Conservation (phyloP, 2,329 filamentous ascomycete genomes). For the Paraconiothyrium brasiliense region DNA sequence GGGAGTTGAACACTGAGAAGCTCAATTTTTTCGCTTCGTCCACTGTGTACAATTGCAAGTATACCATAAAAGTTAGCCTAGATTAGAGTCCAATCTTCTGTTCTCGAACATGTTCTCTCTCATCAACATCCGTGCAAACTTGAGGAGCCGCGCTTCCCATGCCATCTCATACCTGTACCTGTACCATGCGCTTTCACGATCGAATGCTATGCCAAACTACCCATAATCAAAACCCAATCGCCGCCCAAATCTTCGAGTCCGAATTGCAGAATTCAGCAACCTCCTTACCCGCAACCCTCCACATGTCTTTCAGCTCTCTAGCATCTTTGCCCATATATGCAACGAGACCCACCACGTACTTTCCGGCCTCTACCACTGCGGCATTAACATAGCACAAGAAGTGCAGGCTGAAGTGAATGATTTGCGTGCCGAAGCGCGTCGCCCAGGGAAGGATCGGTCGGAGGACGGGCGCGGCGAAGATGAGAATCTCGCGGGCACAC, state of each 20-base stretch:
- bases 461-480: not conserved
- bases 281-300: not conserved
- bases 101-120: not conserved
- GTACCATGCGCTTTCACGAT: not conserved
- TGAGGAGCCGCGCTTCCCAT: not conserved
- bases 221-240: not conserved
- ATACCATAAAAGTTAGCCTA: not conserved
- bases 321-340: not conserved
- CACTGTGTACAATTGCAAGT: not conserved
- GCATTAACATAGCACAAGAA: not conserved
- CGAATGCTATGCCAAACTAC: not conserved
- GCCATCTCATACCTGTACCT: not conserved
- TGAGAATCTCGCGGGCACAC: not conserved
- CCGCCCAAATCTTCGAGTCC: not conserved
- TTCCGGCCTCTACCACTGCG: slow-evolving; percentile 2
- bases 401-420: not conserved
- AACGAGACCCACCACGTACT: slow-evolving; percentile 4
- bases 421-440: not conserved
- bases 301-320: not conserved
- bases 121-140: not conserved
- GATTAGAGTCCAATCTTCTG: not conserved
- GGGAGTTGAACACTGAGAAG: not conserved
- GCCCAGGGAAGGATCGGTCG: slow-evolving; percentile 3
- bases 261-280: slow-evolving; percentile 5
- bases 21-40: not conserved